These are phyloP conservation scores for Leptographium wingfieldii DNA, from an alignment of 2,329 filamentous ascomycete genomes.

Conservation along the genomic window DNA sequence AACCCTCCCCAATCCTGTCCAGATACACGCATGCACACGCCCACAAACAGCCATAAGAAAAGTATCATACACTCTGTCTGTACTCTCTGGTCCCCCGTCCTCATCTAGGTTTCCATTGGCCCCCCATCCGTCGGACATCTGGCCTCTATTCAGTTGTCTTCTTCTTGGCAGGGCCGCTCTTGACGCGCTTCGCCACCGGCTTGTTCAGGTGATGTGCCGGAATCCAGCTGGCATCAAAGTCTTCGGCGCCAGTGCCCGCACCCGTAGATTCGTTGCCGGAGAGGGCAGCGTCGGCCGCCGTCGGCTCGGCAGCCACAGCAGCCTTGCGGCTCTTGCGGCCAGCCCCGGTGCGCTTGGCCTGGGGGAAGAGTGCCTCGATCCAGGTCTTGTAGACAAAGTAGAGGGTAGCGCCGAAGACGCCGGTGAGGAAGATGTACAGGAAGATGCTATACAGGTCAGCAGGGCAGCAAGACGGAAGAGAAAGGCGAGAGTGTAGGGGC, in stretches of 20 bases:
- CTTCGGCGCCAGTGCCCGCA: constrained; percentile 51
- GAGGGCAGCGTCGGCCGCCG: constrained; percentile 22
- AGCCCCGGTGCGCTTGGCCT: constrained; percentile 57
- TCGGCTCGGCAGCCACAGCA: constrained; percentile 31
- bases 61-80: constrained; percentile 3
- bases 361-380: constrained; percentile 91
- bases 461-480: neutral
- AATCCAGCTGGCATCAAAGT: constrained; percentile 90
- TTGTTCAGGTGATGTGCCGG: constrained; percentile 80
- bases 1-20: neutral
- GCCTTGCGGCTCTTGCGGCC: constrained; percentile 56
- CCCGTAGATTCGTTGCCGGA: constrained; percentile 60
- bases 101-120: neutral
- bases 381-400: constrained; percentile 99
- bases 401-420: constrained; percentile 62
- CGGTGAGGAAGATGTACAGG: constrained; percentile 83
- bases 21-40: neutral
- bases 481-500: constrained; percentile 18
- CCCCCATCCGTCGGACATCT: no score
- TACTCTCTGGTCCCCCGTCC: constrained; percentile 12
- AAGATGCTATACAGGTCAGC: constrained; percentile 57
- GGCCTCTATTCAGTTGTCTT: constrained; percentile 15
- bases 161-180: constrained; percentile 39
- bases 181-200: constrained; percentile 57
- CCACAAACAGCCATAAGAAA: neutral